phyloP scores from a whole-genome alignment of 1,139 yeast genomes.

The Magnusiomyces suaveolens region DNA sequence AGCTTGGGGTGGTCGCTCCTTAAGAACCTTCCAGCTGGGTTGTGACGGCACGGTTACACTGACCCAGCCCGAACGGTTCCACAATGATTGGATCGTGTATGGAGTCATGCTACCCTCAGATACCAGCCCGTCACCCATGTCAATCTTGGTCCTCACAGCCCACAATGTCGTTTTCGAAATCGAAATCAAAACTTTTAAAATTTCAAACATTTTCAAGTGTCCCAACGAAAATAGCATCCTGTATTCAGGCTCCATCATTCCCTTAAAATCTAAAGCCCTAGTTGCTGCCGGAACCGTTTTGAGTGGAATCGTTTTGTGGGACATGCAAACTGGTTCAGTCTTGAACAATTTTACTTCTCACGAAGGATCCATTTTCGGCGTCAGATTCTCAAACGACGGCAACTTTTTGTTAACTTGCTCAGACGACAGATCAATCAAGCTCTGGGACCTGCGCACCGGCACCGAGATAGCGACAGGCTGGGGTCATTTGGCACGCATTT shows the following conservation, averaged over 20 bases:
- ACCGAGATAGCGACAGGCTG: slow-evolving; percentile 66
- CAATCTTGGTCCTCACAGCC: slow-evolving; percentile 62
- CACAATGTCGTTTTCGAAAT: slow-evolving; percentile 61
- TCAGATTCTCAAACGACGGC: slow-evolving; percentile 51
- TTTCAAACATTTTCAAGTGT: slow-evolving; percentile 41
- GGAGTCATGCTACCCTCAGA: slow-evolving; percentile 29
- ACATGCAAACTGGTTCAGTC: slow-evolving; percentile 34
- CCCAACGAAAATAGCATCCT: slow-evolving; percentile 65
- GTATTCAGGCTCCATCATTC: slow-evolving; percentile 71
- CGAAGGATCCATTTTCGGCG: slow-evolving; percentile 86
- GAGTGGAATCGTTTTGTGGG: slow-evolving; percentile 79
- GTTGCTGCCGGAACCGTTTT: slow-evolving; percentile 89
- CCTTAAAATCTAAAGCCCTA: slow-evolving; percentile 37
- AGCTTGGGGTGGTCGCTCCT: slow-evolving; percentile 67
- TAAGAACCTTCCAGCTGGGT: slow-evolving; percentile 31
- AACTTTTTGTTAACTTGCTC: slow-evolving; percentile 66
- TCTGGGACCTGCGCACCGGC: slow-evolving; percentile 56
- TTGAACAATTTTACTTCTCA: slow-evolving; percentile 58
- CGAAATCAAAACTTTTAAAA: slow-evolving; percentile 29
- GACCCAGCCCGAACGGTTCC: slow-evolving; percentile 4
- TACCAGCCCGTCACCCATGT: slow-evolving; percentile 65
- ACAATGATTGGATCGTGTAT: slow-evolving; percentile 6
- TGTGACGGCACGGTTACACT: slow-evolving; percentile 14
- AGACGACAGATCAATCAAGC: slow-evolving; percentile 78
- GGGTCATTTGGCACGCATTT: slow-evolving; percentile 94